A percentile compares a stretch with the other conserved stretches of the same genome.
Conservation (phyloP, 2,329 filamentous ascomycete genomes). For the Penicillium sp. region DNA sequence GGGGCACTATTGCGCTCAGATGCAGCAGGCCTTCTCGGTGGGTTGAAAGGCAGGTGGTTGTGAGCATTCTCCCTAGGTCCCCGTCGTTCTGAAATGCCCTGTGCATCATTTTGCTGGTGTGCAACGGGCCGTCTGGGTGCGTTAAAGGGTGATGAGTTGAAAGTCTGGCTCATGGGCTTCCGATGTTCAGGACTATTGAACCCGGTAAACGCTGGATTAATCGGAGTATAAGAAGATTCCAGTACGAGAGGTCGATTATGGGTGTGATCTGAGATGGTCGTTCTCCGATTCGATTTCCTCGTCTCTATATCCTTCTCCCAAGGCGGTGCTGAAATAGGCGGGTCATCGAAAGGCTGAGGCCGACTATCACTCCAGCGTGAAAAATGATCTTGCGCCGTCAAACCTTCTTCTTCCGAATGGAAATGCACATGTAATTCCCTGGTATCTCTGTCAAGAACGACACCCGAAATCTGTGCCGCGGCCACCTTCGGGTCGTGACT, state of each 20-base stretch:
- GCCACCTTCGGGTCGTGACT: neutral
- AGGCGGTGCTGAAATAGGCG: neutral
- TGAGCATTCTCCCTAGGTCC: no score
- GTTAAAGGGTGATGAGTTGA: no score
- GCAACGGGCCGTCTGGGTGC: no score
- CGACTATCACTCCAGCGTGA: neutral
- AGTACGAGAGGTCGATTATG: neutral
- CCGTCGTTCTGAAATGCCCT: no score
- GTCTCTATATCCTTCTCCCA: neutral
- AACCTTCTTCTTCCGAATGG: neutral
- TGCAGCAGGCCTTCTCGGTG: neutral
- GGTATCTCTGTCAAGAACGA: neutral
- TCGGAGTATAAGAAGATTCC: neutral
- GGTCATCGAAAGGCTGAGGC: neutral
- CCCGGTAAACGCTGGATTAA: neutral
- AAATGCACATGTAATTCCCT: neutral
- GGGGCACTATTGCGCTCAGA: neutral
- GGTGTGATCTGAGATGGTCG: neutral
- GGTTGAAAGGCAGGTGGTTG: neutral
- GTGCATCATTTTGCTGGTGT: no score
- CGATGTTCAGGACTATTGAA: neutral
- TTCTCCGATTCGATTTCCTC: neutral
- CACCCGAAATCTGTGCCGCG: neutral
- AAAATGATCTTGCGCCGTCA: neutral
- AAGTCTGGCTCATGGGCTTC: neutral